Evolutionary conservation across 2,329 filamentous ascomycete genomes (phyloP), one percentile per base, ranked within the genome.

Genomic region (Xylaria sp.): DNA sequence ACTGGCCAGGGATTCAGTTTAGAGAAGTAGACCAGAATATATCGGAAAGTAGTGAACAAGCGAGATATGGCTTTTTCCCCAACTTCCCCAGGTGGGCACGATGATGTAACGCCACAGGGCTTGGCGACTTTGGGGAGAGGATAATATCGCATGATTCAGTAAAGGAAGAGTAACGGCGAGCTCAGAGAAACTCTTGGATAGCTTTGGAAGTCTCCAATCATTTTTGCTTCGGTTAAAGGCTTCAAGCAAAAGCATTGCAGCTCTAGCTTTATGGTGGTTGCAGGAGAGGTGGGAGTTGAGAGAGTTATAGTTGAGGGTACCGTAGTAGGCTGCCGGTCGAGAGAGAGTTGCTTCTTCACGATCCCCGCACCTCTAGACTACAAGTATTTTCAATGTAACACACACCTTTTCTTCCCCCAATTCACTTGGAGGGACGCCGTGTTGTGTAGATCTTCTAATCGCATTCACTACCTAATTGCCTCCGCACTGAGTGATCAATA

Each of bases 1-100:
- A 63, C 66, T 69, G 48, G 62, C 59, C 63, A 63, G 66, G 61
- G 41, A 41, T 41, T 7, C 23, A 36, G n/a, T 63, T 25, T 59
- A 43, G 54, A 51, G 28, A 52, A 43, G 33, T 23, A 20, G 4
- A 31, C 8, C 12, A 15, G 2, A 3, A 3, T 49, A 36, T 31
- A 55, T 62, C 46, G 13, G 33, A 39, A 9, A 52, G 25, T 51
- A 31, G 46, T 2, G 41, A 46, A 18, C 8, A 33, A 6, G 31
- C 20, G 7, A 39, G 18, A 48, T 31, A 43, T 66, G 58, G 51
- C 58, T 57, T 51, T 51, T 46, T 49, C 23, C 49, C 55, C 41
- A 39, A 25, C 48, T 51, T 43, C n/a, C 48, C 36, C 36, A 36
- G 56, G 25, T 33, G n/a, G 15, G 31, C 43, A 33, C 33, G 8